A percentile compares a stretch with the other conserved stretches of the same genome.
Evolutionary conservation across 192 early-diverging fungal species (phyloP).

Genomic region (Diversispora epigaea): DNA sequence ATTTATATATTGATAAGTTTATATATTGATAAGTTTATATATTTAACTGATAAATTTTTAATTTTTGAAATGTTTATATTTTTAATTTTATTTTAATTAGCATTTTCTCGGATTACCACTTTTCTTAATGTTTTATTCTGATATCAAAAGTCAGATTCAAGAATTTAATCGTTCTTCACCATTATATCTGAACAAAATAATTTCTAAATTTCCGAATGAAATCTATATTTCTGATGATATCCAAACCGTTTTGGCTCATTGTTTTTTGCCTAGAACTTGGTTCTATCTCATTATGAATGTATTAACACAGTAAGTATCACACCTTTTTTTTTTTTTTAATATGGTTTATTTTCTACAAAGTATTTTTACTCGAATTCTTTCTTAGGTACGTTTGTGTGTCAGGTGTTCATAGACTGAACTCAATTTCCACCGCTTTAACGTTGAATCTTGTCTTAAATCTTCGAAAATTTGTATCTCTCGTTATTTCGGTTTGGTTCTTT

Average conservation of each 20-base stretch:
- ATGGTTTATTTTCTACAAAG: neutral
- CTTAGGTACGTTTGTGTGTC: conserved; percentile 78
- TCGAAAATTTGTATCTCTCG: conserved; percentile 79
- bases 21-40: neutral
- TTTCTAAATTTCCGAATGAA: conserved; percentile 34
- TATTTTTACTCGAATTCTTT: neutral
- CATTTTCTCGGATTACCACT: conserved; percentile 79
- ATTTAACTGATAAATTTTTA: neutral
- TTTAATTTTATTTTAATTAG: conserved; percentile 38
- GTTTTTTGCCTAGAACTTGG: conserved; percentile 67
- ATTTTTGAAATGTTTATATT: neutral
- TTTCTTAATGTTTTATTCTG: conserved; percentile 72
- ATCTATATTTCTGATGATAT: conserved; percentile 31
- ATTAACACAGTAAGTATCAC: conserved; percentile 69
- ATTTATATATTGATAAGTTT: neutral
- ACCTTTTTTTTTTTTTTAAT: conserved; percentile 15
- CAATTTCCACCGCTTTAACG: conserved; percentile 76
- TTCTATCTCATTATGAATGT: conserved; percentile 68
- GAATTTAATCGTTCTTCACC: conserved; percentile 59
- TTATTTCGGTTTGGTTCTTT: conserved; percentile 79
- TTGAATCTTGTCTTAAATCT: conserved; percentile 85
- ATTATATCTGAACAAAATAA: conserved; percentile 32
- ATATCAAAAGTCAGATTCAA: conserved; percentile 58
- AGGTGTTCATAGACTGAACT: conserved; percentile 79
- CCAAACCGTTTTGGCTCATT: conserved; percentile 36